Conservation (phyloP, 2,329 filamentous ascomycete species). For the Phyllosticta citrichinensis region DNA sequence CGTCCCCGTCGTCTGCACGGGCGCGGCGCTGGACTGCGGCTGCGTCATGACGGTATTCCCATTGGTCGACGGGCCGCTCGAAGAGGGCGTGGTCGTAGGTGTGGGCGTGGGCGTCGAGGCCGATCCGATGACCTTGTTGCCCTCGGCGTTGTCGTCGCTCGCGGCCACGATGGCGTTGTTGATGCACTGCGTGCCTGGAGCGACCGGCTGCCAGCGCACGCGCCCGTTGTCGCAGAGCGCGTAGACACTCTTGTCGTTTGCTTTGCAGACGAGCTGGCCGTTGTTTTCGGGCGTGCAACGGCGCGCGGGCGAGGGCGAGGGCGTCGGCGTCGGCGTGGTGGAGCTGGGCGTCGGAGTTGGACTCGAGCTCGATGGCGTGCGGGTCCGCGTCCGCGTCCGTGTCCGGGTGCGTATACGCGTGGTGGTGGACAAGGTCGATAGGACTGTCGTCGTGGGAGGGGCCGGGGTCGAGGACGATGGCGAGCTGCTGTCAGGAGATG, state of each 20-base stretch:
- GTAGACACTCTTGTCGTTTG: not conserved
- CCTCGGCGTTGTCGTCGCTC: not conserved
- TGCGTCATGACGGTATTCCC: not conserved
- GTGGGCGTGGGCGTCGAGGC: not conserved
- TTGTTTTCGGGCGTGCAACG: conserved; percentile 3
- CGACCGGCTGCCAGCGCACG: conserved; percentile 24
- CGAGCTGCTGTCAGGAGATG: not conserved
- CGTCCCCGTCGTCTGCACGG: not conserved
- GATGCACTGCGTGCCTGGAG: conserved; percentile 34
- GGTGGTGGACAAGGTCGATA: not conserved
- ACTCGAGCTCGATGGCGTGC: not conserved
- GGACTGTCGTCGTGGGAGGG: not conserved
- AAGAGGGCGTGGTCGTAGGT: not conserved
- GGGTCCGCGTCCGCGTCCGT: not conserved
- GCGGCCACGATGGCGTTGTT: conserved; percentile 27
- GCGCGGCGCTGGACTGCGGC: not conserved
- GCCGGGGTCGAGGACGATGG: not conserved
- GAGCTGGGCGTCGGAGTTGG: not conserved
- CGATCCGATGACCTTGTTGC: not conserved
- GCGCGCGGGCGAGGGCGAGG: not conserved
- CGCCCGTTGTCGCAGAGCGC: conserved; percentile 31
- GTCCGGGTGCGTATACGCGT: not conserved
- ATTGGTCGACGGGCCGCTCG: not conserved
- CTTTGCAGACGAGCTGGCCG: not conserved
- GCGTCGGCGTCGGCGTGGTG: not conserved